Conservation (phyloP, 2,329 filamentous ascomycete genomes). For the Colletotrichum chrysophilum region DNA sequence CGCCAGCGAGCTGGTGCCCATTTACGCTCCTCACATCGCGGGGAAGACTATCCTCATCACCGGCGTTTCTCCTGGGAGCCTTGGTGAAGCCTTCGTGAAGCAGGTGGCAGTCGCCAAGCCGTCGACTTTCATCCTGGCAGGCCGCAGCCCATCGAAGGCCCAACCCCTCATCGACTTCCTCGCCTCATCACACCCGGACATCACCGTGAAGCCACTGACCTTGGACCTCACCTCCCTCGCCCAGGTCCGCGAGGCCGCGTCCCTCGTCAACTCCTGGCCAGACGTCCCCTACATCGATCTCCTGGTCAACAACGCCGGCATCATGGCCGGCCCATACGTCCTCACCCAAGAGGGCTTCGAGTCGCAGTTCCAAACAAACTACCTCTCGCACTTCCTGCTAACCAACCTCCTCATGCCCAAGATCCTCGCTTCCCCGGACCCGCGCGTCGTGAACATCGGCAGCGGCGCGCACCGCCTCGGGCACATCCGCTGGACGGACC, state of each 20-base stretch:
- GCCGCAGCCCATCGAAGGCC: conserved; percentile 46
- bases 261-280: conserved; percentile 34
- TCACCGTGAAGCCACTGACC: conserved; percentile 37
- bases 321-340: conserved; percentile 40
- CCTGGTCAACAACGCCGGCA: conserved; percentile 47
- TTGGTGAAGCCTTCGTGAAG: conserved; percentile 42
- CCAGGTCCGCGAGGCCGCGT: conserved; percentile 42
- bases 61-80: conserved; percentile 41
- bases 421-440: conserved; percentile 27
- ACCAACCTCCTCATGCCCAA: conserved; percentile 42
- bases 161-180: conserved; percentile 40
- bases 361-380: conserved; percentile 39
- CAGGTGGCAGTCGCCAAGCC: conserved; percentile 42
- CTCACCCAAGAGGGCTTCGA: conserved; percentile 43
- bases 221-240: conserved; percentile 45
- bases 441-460: conserved; percentile 48
- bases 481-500: conserved; percentile 47
- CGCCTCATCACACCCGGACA: conserved; percentile 30
- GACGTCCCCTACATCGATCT: conserved; percentile 42
- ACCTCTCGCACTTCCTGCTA: conserved; percentile 43
- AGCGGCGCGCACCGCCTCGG: conserved; percentile 47
- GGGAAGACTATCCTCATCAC: conserved; percentile 45
- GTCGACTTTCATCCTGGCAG: conserved; percentile 47
- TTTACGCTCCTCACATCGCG: conserved; percentile 35
- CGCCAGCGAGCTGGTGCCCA: conserved; percentile 30